These are phyloP conservation scores for Diversispora epigaea DNA, from an alignment of 192 early-diverging fungal species.

Conservation along the genomic window DNA sequence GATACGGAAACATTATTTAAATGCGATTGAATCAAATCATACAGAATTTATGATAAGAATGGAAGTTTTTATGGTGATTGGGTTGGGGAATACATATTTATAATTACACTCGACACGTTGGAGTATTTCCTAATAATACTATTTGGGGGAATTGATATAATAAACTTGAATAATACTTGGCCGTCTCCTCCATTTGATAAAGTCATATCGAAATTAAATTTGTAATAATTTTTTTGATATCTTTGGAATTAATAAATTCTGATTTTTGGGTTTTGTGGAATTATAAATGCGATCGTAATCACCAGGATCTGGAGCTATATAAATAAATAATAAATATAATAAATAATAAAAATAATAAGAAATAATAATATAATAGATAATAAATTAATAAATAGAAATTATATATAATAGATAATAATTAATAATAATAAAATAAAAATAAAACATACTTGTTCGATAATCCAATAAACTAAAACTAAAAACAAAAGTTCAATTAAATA, in stretches of 20 bases:
- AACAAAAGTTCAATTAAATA: neutral
- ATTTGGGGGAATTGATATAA: neutral
- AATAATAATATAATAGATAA: neutral
- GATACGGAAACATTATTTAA: neutral
- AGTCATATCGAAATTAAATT: neutral
- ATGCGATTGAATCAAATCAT: neutral
- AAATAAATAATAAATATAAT: neutral
- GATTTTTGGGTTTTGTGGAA: neutral
- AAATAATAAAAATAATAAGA: too few species aligned
- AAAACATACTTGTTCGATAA: neutral
- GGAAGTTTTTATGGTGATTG: neutral
- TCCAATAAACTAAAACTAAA: neutral
- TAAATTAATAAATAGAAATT: too few species aligned
- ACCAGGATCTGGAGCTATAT: neutral
- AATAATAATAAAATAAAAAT: too few species aligned
- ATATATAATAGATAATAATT: too few species aligned
- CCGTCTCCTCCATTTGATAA: neutral
- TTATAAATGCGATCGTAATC: neutral
- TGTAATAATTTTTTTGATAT: too few species aligned
- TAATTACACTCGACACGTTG: neutral
- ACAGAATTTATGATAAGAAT: neutral
- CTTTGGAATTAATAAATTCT: neutral
- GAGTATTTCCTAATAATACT: constrained; percentile 2
- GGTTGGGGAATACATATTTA: neutral
- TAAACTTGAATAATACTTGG: neutral